A percentile compares a stretch with the other conserved stretches of the same genome.
Conservation (phyloP, 1,284 basidiomycete species). For the Trichosporon inkin region DNA sequence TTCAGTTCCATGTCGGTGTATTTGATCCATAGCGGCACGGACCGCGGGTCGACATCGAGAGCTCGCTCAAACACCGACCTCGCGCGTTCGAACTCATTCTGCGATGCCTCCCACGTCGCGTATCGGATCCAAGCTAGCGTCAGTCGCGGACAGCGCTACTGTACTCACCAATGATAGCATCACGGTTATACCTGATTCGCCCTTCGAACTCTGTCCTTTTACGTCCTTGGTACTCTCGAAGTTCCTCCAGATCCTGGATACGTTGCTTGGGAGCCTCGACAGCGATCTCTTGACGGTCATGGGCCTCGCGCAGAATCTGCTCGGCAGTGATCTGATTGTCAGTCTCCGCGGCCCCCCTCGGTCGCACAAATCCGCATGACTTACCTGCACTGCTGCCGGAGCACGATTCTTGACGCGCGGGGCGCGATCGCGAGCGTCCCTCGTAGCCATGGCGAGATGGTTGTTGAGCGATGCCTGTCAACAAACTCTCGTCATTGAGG, state of each 20-base stretch:
- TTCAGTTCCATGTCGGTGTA: conserved; percentile 99
- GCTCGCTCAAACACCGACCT: conserved; percentile 95
- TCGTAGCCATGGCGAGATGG: conserved; percentile 35
- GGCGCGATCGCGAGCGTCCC: conserved; percentile 50
- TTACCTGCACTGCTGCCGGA: conserved; percentile 80
- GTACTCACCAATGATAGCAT: conserved; percentile 47
- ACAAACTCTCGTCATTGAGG: conserved; percentile 10
- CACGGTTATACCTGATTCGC: conserved; percentile 78
- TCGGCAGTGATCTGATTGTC: conserved; percentile 81
- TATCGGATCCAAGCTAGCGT: conserved; percentile 59
- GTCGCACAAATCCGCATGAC: conserved; percentile 20
- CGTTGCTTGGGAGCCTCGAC: conserved; percentile 89
- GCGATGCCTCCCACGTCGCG: conserved; percentile 76
- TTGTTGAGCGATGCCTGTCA: conserved; percentile 8
- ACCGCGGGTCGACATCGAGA: conserved; percentile 86
- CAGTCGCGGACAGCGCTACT: background rate
- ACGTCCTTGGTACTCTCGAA: conserved; percentile 88
- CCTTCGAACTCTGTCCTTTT: conserved; percentile 97
- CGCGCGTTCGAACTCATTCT: conserved; percentile 89
- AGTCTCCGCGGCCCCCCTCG: background rate
- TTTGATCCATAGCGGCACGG: conserved; percentile 84
- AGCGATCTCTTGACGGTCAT: conserved; percentile 91
- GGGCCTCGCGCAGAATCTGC: conserved; percentile 94
- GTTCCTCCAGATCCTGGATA: conserved; percentile 95
- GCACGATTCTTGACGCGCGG: conserved; percentile 87